Evolutionary conservation across 2,329 filamentous ascomycete genomes (phyloP), one percentile per base, ranked within the genome.

Genomic region (Cadophora luteo-olivacea): DNA sequence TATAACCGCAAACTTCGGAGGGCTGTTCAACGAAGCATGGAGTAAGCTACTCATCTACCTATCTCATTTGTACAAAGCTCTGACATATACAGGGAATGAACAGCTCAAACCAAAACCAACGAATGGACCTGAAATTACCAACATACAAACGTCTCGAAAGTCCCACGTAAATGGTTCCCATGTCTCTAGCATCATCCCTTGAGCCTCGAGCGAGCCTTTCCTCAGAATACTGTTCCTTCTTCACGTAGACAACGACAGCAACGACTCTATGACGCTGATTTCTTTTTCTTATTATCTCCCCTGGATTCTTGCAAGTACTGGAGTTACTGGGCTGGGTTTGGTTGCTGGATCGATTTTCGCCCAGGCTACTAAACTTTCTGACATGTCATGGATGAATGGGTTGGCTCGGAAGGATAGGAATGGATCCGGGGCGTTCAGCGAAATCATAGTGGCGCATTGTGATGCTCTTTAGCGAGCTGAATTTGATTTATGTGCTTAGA

Each of bases 1-100:
- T 98, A 98, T 81, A 94, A 92, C 75, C 88, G 95, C 64, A 88
- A 89, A 70, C 84, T 98, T 70, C 88, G 95, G 64, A 87, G 93
- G 75, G 92, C 92, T 11, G 92, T 96, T 3, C 91, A 90, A 78
- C 82, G 86, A 72, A 90, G 87, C 75, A 84, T 88, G 81, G 88
- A 91, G 83, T 89, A 73, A 73, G 73, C 16, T 14, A 45, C 4
- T 16, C 14, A 45, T 45, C 41, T 45, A 45, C 41, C 12, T 45
- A 45, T 45, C 41, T 45, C 36, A 45, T 45, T 45, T 19, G 3
- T 19, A 16, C 11, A 19, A 14, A 52, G 12, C 36, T 67, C 63
- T 73, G 32, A 72, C 57, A 57, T n/a, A 14, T 16, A 5, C 32
- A 75, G 74, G 72, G 74, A 73, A 61, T 75, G 45, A 73, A 41